Percentiles rank a stretch among this genome's conserved stretches.
Conservation (phyloP, 176 grass and related monocot species). For the Oryza officinalis region DNA sequence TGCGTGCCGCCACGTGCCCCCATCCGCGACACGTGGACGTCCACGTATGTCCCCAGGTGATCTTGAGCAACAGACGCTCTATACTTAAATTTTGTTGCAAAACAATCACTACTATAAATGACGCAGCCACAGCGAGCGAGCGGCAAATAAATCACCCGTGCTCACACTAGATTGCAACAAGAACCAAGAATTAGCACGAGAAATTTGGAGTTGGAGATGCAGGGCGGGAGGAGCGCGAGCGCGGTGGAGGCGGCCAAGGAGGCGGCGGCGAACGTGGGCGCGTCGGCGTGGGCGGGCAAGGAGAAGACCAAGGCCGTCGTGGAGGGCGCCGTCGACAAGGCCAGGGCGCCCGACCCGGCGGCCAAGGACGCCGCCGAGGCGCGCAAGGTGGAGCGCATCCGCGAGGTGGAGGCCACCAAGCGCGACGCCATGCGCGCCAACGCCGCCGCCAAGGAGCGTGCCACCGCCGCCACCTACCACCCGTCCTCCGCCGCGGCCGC, state of each 20-base stretch:
- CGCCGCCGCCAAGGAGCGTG: slow-evolving; percentile 42
- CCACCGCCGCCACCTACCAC: neutral
- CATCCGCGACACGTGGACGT: too few species aligned
- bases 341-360: slow-evolving; percentile 7
- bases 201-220: neutral
- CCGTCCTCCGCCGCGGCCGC: neutral
- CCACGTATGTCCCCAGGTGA: too few species aligned
- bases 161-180: neutral
- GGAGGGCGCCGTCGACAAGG: slow-evolving; percentile 43
- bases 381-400: slow-evolving; percentile 33
- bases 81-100: too few species aligned
- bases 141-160: too few species aligned
- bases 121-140: too few species aligned
- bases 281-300: slow-evolving; percentile 43
- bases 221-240: slow-evolving; percentile 45
- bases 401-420: slow-evolving; percentile 41
- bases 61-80: too few species aligned
- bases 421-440: slow-evolving; percentile 27
- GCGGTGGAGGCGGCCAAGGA: slow-evolving; percentile 43
- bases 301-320: slow-evolving; percentile 54
- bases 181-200: neutral
- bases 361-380: slow-evolving; percentile 33
- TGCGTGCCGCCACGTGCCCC: too few species aligned
- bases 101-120: too few species aligned
- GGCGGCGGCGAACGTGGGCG: slow-evolving; percentile 43